Conservation (phyloP, 2,329 filamentous ascomycete species). For the Apiospora malaysiana region DNA sequence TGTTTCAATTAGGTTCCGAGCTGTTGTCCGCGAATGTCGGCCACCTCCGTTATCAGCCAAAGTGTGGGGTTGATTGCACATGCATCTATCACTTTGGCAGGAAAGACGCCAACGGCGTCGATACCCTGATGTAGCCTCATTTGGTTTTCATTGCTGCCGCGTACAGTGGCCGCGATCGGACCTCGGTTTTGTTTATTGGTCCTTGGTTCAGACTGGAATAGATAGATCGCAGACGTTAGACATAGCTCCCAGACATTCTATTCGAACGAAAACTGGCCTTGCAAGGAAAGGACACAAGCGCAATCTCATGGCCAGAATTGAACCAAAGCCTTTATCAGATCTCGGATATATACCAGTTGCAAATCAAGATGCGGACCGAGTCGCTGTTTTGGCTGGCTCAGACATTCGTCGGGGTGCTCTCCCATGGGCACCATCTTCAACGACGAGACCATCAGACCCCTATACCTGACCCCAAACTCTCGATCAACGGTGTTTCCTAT, state of each 20-base stretch:
- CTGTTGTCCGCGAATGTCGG: neutral
- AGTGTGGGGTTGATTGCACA: slow-evolving; percentile 3
- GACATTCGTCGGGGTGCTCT: neutral
- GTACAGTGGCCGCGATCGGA: neutral
- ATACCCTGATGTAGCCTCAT: neutral
- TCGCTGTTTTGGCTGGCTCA: neutral
- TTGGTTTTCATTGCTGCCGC: neutral
- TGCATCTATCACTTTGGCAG: neutral
- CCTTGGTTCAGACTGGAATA: neutral
- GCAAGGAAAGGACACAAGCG: neutral
- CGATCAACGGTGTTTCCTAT: slow-evolving; percentile 35
- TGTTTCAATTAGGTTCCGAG: too few species aligned
- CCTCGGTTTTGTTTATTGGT: neutral
- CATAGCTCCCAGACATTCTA: neutral
- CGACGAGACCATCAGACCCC: slow-evolving; percentile 24
- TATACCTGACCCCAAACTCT: slow-evolving; percentile 13
- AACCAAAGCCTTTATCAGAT: too few species aligned
- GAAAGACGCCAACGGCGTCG: neutral
- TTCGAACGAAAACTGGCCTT: neutral
- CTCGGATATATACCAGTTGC: neutral
- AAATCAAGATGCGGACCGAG: neutral
- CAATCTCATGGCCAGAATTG: too few species aligned
- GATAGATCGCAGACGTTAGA: neutral
- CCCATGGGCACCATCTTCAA: slow-evolving; percentile 20
- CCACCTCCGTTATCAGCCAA: neutral